Percentiles rank a stretch among this genome's conserved stretches.
These are phyloP conservation scores for Caloboletus firmus DNA, from an alignment of 1,284 basidiomycete species.

Conservation along the genomic window DNA sequence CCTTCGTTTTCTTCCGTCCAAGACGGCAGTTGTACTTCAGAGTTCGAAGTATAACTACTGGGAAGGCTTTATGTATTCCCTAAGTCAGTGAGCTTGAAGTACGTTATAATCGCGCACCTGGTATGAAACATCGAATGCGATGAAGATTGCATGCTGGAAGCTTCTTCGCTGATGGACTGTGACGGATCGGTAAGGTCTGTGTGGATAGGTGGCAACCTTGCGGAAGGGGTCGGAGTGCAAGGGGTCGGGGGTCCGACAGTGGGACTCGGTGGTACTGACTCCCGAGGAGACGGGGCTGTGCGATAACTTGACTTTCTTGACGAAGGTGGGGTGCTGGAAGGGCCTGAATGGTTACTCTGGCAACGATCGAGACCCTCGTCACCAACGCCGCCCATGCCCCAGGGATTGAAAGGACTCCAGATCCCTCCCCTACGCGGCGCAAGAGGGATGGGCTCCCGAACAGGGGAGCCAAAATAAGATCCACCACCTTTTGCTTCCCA, in stretches of 20 bases:
- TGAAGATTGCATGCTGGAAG: conserved; percentile 7
- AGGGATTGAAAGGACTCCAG: not conserved
- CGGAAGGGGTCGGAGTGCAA: not conserved
- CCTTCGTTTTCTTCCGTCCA: conserved; percentile 12
- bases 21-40: conserved; percentile 11
- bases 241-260: conserved; percentile 16
- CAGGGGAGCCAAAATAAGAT: conserved; percentile 19
- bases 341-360: not conserved
- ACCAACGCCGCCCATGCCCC: not conserved
- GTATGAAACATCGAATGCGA: conserved; percentile 7
- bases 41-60: conserved; percentile 17
- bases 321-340: not conserved
- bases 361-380: not conserved
- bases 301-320: conserved; percentile 5
- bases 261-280: conserved; percentile 11
- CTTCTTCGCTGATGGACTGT: conserved; percentile 13
- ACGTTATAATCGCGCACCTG: conserved; percentile 11
- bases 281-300: conserved; percentile 17
- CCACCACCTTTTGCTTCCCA: conserved; percentile 13
- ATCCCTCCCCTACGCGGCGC: not conserved
- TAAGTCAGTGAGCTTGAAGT: conserved; percentile 5
- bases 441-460: not conserved
- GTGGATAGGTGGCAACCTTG: not conserved
- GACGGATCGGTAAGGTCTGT: not conserved
- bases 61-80: conserved; percentile 6